Conservation (phyloP, 2,329 filamentous ascomycete species). For the Colletotrichum higginsianum region DNA sequence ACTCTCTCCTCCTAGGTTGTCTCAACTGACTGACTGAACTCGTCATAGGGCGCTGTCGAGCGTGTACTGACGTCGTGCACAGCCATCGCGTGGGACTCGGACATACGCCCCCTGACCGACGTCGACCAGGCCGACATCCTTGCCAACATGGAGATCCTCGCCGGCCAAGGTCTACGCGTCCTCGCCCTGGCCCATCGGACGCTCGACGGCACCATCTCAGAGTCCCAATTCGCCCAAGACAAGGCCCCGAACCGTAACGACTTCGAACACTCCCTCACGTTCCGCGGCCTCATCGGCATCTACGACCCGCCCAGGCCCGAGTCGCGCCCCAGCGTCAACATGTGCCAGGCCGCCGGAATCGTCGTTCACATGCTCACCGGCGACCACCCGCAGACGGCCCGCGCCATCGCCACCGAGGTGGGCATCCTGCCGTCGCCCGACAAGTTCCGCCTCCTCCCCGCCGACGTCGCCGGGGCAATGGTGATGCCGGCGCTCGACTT, state of each 20-base stretch:
- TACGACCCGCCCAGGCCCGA: slow-evolving; percentile 81
- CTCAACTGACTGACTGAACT: no score
- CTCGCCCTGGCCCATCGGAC: slow-evolving; percentile 72
- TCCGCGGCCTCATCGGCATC: slow-evolving; percentile 79
- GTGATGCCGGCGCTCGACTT: slow-evolving; percentile 79
- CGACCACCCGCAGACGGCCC: slow-evolving; percentile 76
- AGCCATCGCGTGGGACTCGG: slow-evolving; percentile 61
- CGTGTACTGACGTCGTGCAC: slow-evolving; percentile 76
- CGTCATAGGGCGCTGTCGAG: slow-evolving; percentile 72
- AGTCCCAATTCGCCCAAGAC: slow-evolving; percentile 55
- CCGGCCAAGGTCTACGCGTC: slow-evolving; percentile 77
- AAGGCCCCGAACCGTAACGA: slow-evolving; percentile 65
- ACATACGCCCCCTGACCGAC: slow-evolving; percentile 64
- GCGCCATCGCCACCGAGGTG: slow-evolving; percentile 75
- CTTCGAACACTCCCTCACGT: slow-evolving; percentile 74
- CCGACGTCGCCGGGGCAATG: slow-evolving; percentile 71
- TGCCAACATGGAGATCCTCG: slow-evolving; percentile 78
- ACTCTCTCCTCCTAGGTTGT: no score
- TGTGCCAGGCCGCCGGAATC: slow-evolving; percentile 74
- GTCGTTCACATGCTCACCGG: slow-evolving; percentile 80
- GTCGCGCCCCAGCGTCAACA: slow-evolving; percentile 70
- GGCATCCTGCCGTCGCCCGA: slow-evolving; percentile 71
- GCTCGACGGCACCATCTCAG: slow-evolving; percentile 46
- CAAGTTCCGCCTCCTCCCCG: slow-evolving; percentile 68
- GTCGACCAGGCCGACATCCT: slow-evolving; percentile 70